phyloP scores from a whole-genome alignment of 805 yeast species.

The Torulaspora franciscae region DNA sequence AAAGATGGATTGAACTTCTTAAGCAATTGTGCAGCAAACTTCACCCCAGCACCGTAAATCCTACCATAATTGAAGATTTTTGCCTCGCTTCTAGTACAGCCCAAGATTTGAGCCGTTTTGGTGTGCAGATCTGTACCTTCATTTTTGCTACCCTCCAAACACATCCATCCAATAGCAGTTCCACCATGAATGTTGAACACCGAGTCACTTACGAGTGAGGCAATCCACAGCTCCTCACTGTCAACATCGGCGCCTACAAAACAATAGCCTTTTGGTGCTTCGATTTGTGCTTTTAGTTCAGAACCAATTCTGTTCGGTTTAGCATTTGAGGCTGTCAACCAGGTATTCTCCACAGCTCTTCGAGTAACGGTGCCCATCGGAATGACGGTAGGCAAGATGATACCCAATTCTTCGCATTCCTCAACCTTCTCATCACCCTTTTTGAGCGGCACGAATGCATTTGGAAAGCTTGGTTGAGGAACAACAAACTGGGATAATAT shows the following conservation, averaged over 20 bases:
- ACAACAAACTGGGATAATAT: constrained; percentile 84
- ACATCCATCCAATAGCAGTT: constrained; percentile 98
- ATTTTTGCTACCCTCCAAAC: constrained; percentile 87
- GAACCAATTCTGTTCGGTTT: constrained; percentile 83
- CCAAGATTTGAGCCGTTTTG: constrained; percentile 83
- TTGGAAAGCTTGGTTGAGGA: constrained; percentile 38
- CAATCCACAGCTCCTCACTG: constrained; percentile 97
- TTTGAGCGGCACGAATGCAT: constrained; percentile 21
- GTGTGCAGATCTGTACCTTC: constrained; percentile 95
- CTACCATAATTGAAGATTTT: constrained; percentile 95
- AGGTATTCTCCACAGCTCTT: constrained; percentile 93
- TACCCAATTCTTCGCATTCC: constrained; percentile 43
- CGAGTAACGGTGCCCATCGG: constrained; percentile 97
- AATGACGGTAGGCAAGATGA: constrained; percentile 77
- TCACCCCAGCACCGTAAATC: constrained; percentile 95
- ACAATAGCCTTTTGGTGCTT: constrained; percentile 83
- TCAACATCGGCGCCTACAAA: constrained; percentile 99
- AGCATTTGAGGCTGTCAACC: constrained; percentile 97
- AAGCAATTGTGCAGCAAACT: constrained; percentile 78
- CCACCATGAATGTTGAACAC: constrained; percentile 88
- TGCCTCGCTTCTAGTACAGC: constrained; percentile 87
- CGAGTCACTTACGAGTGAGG: constrained; percentile 90
- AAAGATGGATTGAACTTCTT: constrained; percentile 75
- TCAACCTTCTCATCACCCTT: constrained; percentile 6
- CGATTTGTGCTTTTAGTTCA: constrained; percentile 79